Evolutionary conservation across 1,284 basidiomycete species (phyloP).

Genomic region (Flammula alnicola): DNA sequence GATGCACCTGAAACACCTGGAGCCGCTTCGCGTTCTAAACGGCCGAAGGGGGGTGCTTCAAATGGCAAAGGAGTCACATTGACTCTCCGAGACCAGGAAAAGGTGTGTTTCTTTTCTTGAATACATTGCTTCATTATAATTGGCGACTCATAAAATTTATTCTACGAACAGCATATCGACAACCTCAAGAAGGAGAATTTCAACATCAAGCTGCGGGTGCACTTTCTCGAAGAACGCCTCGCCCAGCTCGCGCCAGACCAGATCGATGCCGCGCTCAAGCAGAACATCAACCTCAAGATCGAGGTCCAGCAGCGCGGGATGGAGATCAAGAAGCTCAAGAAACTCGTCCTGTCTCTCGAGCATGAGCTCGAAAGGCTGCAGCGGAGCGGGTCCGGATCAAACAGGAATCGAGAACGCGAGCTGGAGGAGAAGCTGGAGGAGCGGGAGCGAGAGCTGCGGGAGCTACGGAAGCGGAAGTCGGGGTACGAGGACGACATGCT

Average conservation of each 20-base stretch:
- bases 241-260: constrained; percentile 89
- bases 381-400: constrained; percentile 49
- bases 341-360: constrained; percentile 84
- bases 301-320: constrained; percentile 91
- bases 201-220: constrained; percentile 91
- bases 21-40: constrained; percentile 31
- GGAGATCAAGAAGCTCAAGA: constrained; percentile 92
- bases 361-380: constrained; percentile 77
- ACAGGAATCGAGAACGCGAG: constrained; percentile 60
- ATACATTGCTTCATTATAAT: background rate
- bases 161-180: constrained; percentile 77
- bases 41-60: constrained; percentile 17
- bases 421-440: constrained; percentile 73
- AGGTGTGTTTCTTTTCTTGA: constrained; percentile 55
- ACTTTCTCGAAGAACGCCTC: constrained; percentile 91
- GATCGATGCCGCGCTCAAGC: constrained; percentile 88
- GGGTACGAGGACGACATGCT: constrained; percentile 47
- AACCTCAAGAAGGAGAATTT: constrained; percentile 95
- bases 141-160: background rate
- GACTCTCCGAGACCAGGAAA: constrained; percentile 92
- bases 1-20: constrained; percentile 56
- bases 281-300: constrained; percentile 93
- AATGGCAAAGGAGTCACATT: constrained; percentile 66
- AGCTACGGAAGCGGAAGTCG: constrained; percentile 55
- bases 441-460: constrained; percentile 68